Evolutionary conservation across 306 rosid genomes (phyloP).

Genomic region (Trifolium pratense): DNA sequence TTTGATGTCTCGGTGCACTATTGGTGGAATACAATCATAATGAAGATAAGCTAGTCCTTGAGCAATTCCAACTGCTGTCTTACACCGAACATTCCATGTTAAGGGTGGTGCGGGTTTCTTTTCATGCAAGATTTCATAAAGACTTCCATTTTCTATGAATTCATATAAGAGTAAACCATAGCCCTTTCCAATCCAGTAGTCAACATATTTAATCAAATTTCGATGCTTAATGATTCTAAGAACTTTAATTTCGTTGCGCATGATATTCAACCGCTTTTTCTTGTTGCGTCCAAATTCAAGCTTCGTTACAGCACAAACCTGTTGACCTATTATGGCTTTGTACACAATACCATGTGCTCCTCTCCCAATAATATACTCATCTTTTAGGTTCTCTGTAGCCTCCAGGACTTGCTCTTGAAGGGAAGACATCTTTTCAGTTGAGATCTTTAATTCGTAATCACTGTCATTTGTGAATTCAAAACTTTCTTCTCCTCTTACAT

Average conservation of each 20-base stretch:
- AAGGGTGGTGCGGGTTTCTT: conserved; percentile 50
- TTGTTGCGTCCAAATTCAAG: conserved; percentile 48
- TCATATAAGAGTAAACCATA: conserved; percentile 65
- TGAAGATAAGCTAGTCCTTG: conserved; percentile 80
- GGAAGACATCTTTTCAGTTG: conserved; percentile 42
- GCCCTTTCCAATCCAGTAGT: conserved; percentile 57
- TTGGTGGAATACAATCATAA: conserved; percentile 67
- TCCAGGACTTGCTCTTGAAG: conserved; percentile 56
- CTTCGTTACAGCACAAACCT: conserved; percentile 69
- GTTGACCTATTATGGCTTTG: conserved; percentile 54
- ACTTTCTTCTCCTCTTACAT: neutral
- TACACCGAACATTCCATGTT: conserved; percentile 64
- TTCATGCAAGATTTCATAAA: conserved; percentile 69
- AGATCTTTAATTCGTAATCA: conserved; percentile 29
- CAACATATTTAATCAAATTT: conserved; percentile 56
- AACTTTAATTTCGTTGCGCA: conserved; percentile 65
- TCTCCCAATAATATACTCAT: conserved; percentile 58
- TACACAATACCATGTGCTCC: conserved; percentile 89
- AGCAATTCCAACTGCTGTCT: conserved; percentile 70
- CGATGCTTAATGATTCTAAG: conserved; percentile 66
- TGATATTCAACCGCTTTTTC: conserved; percentile 51
- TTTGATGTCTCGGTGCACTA: conserved; percentile 83
- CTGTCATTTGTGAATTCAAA: too few species aligned
- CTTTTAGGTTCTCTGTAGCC: conserved; percentile 67
- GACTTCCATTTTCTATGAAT: conserved; percentile 81